Evolutionary conservation across 257 asterid species (phyloP), one percentile per base, ranked within the genome.

Genomic region (Nicotiana obtusifolia): DNA sequence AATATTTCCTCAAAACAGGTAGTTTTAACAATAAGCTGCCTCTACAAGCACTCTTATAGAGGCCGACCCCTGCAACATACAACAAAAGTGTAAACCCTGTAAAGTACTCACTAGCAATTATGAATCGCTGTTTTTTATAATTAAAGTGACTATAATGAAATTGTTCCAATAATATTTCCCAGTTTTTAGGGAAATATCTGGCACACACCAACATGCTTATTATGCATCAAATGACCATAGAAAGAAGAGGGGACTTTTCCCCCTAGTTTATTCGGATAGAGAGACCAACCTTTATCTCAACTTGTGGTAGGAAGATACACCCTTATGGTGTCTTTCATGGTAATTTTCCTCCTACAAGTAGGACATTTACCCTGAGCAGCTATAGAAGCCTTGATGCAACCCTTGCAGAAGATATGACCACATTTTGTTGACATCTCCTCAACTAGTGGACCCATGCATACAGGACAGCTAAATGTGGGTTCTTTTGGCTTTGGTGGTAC

Each of bases 341-440:
- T 89, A 44, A 91, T 86, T 84, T 69, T 96, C 88, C 87, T 91
- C 88, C 98, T 89, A 90, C 99, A 96, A 0, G 98, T 93, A 53
- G 98, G 98, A 68, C 99, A 96, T 87, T 94, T 94, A 71, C 76
- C 82, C 88, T 96, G 97, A 76, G 90, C 92, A 81, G 95, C 89
- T 61, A 94, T 86, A 75, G 98, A 93, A 78, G 94, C 76, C 83
- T 93, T 92, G 88, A 96, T 94, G 89, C 99, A 96, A 7, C 80
- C 91, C 88, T 93, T 94, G 86, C 98, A 96, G 81, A 96, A 96
- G 82, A 96, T 94, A 85, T 96, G 99, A 33, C 99, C 98, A 83
- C 99, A 96, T 78, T 89, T 96, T 9, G 98, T 96, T 4, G 94
- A 90, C 82, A 79, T 85, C 90, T 88, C 99, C 86, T 94, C 97